Evolutionary conservation across 352 stramenopile genomes (phyloP).

Genomic region (Phytophthora cajani): DNA sequence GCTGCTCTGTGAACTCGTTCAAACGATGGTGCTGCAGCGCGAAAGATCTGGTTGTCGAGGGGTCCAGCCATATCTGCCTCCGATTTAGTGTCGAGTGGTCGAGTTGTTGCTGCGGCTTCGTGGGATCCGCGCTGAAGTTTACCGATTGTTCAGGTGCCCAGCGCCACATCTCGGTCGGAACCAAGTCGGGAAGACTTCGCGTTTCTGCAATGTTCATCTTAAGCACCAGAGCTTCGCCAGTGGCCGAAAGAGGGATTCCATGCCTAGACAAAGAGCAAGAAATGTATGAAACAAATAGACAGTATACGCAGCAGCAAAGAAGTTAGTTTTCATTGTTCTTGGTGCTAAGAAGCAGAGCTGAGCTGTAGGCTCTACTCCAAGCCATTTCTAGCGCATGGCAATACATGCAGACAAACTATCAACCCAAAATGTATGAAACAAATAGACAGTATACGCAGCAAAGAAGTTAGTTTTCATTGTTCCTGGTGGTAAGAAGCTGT

Average conservation of each 20-base stretch:
- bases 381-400: slow-evolving; percentile 23
- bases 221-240: slow-evolving; percentile 42
- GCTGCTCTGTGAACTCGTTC: slow-evolving; percentile 65
- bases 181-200: slow-evolving; percentile 41
- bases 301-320: slow-evolving; percentile 12
- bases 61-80: slow-evolving; percentile 70
- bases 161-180: slow-evolving; percentile 44
- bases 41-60: slow-evolving; percentile 63
- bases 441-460: slow-evolving; percentile 3
- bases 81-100: slow-evolving; percentile 46
- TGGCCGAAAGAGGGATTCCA: slow-evolving; percentile 60
- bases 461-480: slow-evolving; percentile 6
- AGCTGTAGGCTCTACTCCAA: slow-evolving; percentile 18
- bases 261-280: slow-evolving; percentile 43
- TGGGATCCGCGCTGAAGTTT: slow-evolving; percentile 4
- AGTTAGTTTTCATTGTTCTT: slow-evolving; percentile 1
- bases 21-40: slow-evolving; percentile 60
- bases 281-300: slow-evolving; percentile 10
- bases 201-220: slow-evolving; percentile 52
- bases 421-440: slow-evolving; percentile 8
- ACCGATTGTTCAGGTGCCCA: slow-evolving; percentile 23
- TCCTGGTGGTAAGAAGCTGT: neutral
- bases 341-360: neutral
- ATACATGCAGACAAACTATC: slow-evolving; percentile 18
- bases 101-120: slow-evolving; percentile 21